Percentiles rank a stretch among this genome's conserved stretches.
These are phyloP conservation scores for Umbellularia californica DNA, from an alignment of 164 flowering plant genomes.

Conservation along the genomic window DNA sequence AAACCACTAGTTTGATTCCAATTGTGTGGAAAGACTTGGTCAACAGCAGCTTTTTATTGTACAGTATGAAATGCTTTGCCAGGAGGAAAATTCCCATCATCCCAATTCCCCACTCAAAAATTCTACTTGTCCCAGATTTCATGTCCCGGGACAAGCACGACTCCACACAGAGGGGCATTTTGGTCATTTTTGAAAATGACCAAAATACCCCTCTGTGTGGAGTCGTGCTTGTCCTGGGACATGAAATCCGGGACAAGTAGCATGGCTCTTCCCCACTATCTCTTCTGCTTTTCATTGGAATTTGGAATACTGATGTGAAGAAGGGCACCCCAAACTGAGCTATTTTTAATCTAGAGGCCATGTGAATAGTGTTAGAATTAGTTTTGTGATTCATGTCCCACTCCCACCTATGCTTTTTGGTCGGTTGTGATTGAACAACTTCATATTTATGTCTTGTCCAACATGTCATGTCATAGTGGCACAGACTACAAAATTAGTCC, in stretches of 20 bases:
- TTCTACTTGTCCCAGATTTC: no score
- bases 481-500: not conserved
- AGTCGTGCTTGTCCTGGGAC: no score
- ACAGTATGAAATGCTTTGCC: not conserved
- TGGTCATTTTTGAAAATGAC: no score
- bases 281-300: not conserved
- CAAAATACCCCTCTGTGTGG: no score
- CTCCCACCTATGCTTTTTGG: not conserved
- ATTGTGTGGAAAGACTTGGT: not conserved
- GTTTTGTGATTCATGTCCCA: not conserved
- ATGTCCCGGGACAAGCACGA: no score
- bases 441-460: not conserved
- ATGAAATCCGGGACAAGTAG: no score
- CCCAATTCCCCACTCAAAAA: no score
- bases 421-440: not conserved
- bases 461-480: not conserved
- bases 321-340: not conserved
- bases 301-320: not conserved
- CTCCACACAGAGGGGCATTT: no score
- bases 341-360: not conserved
- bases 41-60: not conserved
- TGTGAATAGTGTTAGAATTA: not conserved
- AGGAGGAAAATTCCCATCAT: not conserved
- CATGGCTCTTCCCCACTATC: no score
- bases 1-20: not conserved